Percentiles rank a stretch among this genome's conserved stretches.
Conservation (phyloP, 176 grass and related monocot species). For the Chrysopogon serrulatus region DNA sequence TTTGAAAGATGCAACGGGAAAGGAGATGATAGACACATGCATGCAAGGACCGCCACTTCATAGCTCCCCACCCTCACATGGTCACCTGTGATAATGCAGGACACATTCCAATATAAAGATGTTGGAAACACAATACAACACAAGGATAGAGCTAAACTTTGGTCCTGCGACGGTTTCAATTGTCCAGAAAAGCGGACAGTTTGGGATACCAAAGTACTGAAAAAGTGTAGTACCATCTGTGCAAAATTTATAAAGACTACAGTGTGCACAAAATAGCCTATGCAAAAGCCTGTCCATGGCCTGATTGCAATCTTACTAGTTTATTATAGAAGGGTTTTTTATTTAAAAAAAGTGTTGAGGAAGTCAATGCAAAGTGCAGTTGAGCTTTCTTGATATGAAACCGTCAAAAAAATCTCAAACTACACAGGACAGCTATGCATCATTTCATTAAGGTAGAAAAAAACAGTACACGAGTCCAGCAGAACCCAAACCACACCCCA, state of each 20-base stretch:
- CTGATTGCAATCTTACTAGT: neutral
- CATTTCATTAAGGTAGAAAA: too few relatives aligned
- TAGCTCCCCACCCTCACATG: constrained; percentile 30
- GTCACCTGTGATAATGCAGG: constrained; percentile 37
- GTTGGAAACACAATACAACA: constrained; percentile 24
- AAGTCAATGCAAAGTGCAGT: neutral
- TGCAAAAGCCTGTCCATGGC: neutral
- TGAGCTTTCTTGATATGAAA: neutral
- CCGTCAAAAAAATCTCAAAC: too few relatives aligned
- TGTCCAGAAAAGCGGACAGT: constrained; percentile 8
- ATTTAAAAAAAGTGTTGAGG: neutral
- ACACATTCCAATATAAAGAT: constrained; percentile 19
- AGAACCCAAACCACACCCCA: too few relatives aligned
- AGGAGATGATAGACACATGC: constrained; percentile 26
- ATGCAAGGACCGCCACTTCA: constrained; percentile 47
- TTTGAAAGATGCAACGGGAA: constrained; percentile 23
- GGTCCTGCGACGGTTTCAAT: constrained; percentile 12
- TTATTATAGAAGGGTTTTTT: neutral
- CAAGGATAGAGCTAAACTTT: constrained; percentile 13
- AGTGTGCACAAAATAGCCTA: neutral
- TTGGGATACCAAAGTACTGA: constrained; percentile 19
- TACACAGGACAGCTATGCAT: too few relatives aligned
- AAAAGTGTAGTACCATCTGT: constrained; percentile 14
- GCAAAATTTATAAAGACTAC: neutral
- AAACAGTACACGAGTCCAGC: too few relatives aligned